Percentiles rank a stretch among this genome's conserved stretches.
Conservation (phyloP, 2,329 filamentous ascomycete species). For the Monosporascus sp. region DNA sequence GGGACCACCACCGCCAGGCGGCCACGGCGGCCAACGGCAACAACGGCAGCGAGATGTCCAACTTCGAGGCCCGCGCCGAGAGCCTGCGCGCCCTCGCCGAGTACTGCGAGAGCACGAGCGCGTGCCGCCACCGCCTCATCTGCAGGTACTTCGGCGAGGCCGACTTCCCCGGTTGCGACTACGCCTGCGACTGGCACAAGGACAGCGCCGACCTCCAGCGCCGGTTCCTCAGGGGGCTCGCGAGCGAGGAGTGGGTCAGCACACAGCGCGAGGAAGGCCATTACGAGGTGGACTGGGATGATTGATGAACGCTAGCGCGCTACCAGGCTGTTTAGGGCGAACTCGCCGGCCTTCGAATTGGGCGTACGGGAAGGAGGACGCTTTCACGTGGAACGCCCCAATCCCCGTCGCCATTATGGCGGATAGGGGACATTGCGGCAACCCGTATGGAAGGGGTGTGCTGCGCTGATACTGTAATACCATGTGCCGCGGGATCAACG, state of each 20-base stretch:
- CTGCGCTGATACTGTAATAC: too few relatives aligned
- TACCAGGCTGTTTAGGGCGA: too few relatives aligned
- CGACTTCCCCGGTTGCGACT: conserved; percentile 56
- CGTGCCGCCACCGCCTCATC: conserved; percentile 72
- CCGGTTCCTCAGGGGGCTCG: conserved; percentile 51
- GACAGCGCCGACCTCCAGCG: conserved; percentile 53
- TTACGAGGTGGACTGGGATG: conserved; percentile 52
- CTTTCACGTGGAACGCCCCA: too few relatives aligned
- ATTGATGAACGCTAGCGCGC: conserved; percentile 21
- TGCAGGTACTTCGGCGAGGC: conserved; percentile 72
- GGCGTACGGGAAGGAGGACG: neutral
- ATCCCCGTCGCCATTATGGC: too few relatives aligned
- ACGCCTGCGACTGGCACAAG: conserved; percentile 76
- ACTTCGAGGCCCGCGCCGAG: conserved; percentile 47
- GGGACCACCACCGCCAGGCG: conserved; percentile 38
- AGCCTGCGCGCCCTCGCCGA: conserved; percentile 65
- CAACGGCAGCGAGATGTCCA: conserved; percentile 35
- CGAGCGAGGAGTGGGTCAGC: conserved; percentile 57
- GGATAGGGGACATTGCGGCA: too few relatives aligned
- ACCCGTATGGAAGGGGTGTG: too few relatives aligned
- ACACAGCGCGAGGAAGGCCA: conserved; percentile 55
- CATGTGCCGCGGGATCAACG: too few relatives aligned
- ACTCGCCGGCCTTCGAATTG: neutral
- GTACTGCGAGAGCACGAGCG: conserved; percentile 73
- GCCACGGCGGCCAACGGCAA: conserved; percentile 36